These are phyloP conservation scores for Cyberlindnera subsufficiens DNA, from an alignment of 805 yeast species.

Conservation along the genomic window DNA sequence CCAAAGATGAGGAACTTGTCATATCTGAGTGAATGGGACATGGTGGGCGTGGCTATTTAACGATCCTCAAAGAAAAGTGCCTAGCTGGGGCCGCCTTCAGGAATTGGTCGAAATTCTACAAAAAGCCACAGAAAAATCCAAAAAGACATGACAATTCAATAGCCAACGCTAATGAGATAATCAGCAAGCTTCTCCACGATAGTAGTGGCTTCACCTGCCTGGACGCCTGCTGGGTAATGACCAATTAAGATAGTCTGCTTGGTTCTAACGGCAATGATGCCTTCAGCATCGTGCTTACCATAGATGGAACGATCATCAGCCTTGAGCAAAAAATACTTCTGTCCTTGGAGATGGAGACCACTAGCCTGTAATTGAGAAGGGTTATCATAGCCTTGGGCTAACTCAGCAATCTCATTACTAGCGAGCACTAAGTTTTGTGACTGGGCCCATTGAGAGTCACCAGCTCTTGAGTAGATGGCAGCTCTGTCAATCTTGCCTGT, in stretches of 20 bases:
- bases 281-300: constrained; percentile 87
- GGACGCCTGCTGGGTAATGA: constrained; percentile 89
- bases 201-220: constrained; percentile 92
- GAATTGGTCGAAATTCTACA: not conserved
- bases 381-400: constrained; percentile 77
- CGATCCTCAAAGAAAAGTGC: too few relatives aligned
- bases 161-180: constrained; percentile 82
- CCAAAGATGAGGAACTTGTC: constrained; percentile 58
- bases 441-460: constrained; percentile 92
- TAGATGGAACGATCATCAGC: constrained; percentile 93
- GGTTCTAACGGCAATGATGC: constrained; percentile 87
- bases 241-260: constrained; percentile 88
- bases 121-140: not conserved
- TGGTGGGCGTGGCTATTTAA: too few relatives aligned
- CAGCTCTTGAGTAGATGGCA: constrained; percentile 89
- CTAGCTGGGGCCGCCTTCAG: too few relatives aligned
- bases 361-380: constrained; percentile 74
- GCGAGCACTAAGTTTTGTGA: constrained; percentile 60
- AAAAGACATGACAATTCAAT: constrained; percentile 32
- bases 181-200: constrained; percentile 96
- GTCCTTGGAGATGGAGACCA: constrained; percentile 81
- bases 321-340: constrained; percentile 80
- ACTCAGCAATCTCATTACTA: constrained; percentile 62
- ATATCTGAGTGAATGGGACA: constrained; percentile 1
- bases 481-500: constrained; percentile 90